Evolutionary conservation across 257 asterid species (phyloP), one percentile per base, ranked within the genome.

Genomic region (Marsdenia floribunda): DNA sequence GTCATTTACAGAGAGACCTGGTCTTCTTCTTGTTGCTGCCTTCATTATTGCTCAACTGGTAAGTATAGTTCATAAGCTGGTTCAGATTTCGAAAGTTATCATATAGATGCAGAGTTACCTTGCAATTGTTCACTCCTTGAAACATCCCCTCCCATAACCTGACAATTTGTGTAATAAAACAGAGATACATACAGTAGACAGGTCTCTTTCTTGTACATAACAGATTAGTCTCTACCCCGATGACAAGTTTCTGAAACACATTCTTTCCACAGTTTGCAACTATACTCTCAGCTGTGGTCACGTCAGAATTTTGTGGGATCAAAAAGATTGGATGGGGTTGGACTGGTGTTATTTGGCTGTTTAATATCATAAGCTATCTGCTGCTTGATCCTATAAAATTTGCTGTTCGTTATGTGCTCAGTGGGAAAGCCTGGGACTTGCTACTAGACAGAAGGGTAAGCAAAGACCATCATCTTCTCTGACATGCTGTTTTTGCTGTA

Each of bases 1-100:
- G 85, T 88, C 91, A 15, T 88, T 83, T 79, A 72, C 80, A 7
- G 90, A 85, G 78, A 76, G 89, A 53, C 91, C 92, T 1, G 92
- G 95, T n/a, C 83, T 87, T 68, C 90, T 87, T 18, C 87, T 89
- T 2, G 82, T 89, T 14, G 74, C 69, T 15, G 92, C 96, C 50
- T 89, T 89, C 19, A n/a, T 86, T 55, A 75, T 86, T 66, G 92
- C 92, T 66, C 92, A 89, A 71, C 40, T 87, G 92, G 95, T 88
- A 81, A 77, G 74, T 53, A 6, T 38, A 38, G 18, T 40, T 66
- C 52, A 66, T 8, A 33, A 61, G 42, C 42, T 61, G n/a, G n/a
- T 26, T 13, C 11, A 13, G 44, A 61, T 61, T 61, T 61, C 18
- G 29, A 13, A 29, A 61, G 6, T 33, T 9, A 61, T 61, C 21